A percentile compares a stretch with the other conserved stretches of the same genome.
These are phyloP conservation scores for Lactifluus volemus DNA, from an alignment of 768 basidiomycete species.

Conservation along the genomic window DNA sequence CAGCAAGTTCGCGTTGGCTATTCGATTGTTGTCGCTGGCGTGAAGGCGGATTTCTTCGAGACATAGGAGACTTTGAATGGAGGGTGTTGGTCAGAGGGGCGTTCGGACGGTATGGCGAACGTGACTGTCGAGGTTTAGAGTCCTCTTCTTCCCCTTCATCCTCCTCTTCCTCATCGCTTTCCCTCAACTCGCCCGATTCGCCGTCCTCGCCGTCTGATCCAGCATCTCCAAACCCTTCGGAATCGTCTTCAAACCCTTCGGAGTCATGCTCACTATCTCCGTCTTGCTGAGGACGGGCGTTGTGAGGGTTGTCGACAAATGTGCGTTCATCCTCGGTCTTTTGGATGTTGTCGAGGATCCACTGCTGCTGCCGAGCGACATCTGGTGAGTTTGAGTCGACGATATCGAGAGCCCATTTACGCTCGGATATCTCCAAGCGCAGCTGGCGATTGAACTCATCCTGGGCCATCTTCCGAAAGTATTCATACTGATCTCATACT, in stretches of 20 bases:
- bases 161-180: conserved; percentile 1
- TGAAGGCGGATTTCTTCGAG: conserved; percentile 1
- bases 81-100: neutral
- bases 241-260: neutral
- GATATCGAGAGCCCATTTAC: conserved; percentile 15
- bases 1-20: neutral
- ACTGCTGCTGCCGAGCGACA: conserved; percentile 18
- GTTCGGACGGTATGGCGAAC: conserved; percentile 1
- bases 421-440: conserved; percentile 13
- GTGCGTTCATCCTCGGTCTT: neutral
- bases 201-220: neutral
- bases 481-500: conserved; percentile 16
- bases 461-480: conserved; percentile 14
- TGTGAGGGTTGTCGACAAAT: neutral
- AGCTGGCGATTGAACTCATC: conserved; percentile 15
- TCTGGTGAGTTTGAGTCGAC: conserved; percentile 16
- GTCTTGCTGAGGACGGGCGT: neutral
- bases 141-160: conserved; percentile 2
- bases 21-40: conserved; percentile 9
- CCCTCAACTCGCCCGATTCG: neutral
- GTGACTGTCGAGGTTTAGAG: conserved; percentile 3
- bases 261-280: neutral
- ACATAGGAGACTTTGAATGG: conserved; percentile 6
- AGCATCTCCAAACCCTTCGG: neutral
- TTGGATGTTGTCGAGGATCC: conserved; percentile 17